A percentile compares a stretch with the other conserved stretches of the same genome.
Conservation (phyloP, 2,329 filamentous ascomycete species). For the Colletotrichum sp. region DNA sequence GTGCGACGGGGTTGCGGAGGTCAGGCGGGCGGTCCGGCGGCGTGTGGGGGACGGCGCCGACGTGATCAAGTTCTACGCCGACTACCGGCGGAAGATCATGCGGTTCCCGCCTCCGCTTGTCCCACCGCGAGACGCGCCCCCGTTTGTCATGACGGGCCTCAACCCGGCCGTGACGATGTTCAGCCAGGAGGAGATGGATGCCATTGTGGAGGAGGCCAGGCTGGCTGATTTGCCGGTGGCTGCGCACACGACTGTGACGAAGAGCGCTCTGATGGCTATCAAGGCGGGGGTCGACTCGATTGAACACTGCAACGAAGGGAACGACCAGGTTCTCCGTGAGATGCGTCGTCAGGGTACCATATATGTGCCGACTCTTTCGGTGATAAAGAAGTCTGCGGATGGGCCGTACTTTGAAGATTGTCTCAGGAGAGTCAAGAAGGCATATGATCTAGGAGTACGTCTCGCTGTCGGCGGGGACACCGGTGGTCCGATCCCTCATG, state of each 20-base stretch:
- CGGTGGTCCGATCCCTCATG: conserved; percentile 58
- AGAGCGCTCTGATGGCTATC: conserved; percentile 49
- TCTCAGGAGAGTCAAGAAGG: conserved; percentile 45
- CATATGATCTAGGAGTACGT: conserved; percentile 50
- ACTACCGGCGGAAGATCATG: conserved; percentile 50
- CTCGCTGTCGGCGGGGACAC: conserved; percentile 60
- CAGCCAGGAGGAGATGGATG: conserved; percentile 53
- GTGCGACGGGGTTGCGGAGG: conserved; percentile 52
- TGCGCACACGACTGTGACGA: conserved; percentile 45
- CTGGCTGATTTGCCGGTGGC: conserved; percentile 45
- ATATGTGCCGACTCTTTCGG: conserved; percentile 55
- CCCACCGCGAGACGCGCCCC: conserved; percentile 2
- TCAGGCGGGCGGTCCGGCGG: conserved; percentile 49
- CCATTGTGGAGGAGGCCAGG: conserved; percentile 52
- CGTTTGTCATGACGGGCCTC: conserved; percentile 32
- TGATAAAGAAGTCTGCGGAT: conserved; percentile 30
- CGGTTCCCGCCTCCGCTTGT: conserved; percentile 40
- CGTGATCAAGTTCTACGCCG: conserved; percentile 57
- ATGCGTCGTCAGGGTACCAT: conserved; percentile 51
- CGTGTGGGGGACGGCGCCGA: conserved; percentile 54
- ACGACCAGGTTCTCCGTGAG: conserved; percentile 43
- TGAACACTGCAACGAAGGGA: conserved; percentile 48
- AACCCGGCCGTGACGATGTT: conserved; percentile 52
- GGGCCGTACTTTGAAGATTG: conserved; percentile 22
- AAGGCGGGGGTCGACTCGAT: conserved; percentile 50